Conservation (phyloP, 805 yeast genomes). For the Spencermartinsiella europaea region DNA sequence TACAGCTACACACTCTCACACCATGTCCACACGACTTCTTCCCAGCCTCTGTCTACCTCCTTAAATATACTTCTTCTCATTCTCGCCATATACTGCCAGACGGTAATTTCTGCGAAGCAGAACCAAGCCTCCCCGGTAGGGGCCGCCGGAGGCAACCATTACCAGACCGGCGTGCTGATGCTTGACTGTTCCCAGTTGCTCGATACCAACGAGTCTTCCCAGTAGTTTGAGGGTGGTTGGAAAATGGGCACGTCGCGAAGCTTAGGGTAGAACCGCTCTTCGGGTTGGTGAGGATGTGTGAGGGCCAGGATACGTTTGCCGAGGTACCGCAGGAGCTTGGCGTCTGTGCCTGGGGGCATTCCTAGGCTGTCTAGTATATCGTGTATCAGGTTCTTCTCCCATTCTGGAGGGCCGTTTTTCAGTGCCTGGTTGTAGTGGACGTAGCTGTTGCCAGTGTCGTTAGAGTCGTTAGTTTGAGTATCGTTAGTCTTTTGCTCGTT, state of each 20-base stretch:
- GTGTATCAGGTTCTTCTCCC: slow-evolving; percentile 17
- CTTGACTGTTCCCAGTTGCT: slow-evolving; percentile 14
- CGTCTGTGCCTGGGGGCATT: slow-evolving; percentile 12
- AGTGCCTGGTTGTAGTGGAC: slow-evolving; percentile 15
- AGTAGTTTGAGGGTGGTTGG: slow-evolving; percentile 7
- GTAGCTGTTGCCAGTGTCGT: background rate
- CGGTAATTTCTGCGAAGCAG: too few relatives aligned
- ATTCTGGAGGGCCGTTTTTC: slow-evolving; percentile 16
- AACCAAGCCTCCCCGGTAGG: too few relatives aligned
- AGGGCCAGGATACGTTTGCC: slow-evolving; percentile 6
- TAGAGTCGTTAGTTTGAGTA: background rate
- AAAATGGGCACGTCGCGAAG: background rate
- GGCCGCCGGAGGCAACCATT: background rate
- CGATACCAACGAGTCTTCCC: slow-evolving; percentile 12
- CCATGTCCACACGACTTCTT: too few relatives aligned
- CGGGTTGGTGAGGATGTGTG: slow-evolving; percentile 4
- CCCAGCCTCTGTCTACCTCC: too few relatives aligned
- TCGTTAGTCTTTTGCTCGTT: background rate
- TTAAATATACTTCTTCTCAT: too few relatives aligned
- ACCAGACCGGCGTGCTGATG: slow-evolving; percentile 18
- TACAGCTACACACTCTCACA: too few relatives aligned
- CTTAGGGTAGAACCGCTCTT: background rate
- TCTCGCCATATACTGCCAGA: too few relatives aligned
- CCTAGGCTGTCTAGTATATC: slow-evolving; percentile 14
- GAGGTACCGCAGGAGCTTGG: slow-evolving; percentile 14